Percentiles rank a stretch among this genome's conserved stretches.
phyloP scores from a whole-genome alignment of 768 basidiomycete genomes.

The Pholiota microspora region DNA sequence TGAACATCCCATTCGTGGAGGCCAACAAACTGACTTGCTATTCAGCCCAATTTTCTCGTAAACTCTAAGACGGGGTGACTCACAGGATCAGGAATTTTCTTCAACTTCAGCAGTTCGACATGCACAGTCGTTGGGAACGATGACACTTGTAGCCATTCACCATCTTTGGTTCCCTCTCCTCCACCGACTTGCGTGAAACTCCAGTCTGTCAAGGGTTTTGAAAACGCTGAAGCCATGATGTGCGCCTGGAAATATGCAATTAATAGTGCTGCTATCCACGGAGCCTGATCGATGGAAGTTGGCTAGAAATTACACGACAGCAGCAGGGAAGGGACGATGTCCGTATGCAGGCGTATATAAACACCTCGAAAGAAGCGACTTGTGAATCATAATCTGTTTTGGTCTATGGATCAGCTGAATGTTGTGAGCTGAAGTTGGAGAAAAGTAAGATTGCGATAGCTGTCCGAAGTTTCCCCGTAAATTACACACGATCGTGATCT shows the following conservation, averaged over 20 bases:
- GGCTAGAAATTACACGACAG: background rate
- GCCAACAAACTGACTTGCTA: slow-evolving; percentile 60
- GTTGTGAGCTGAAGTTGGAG: slow-evolving; percentile 2
- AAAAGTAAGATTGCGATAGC: slow-evolving; percentile 4
- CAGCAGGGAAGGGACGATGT: background rate
- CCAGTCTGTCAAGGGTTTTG: slow-evolving; percentile 46
- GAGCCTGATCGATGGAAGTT: background rate
- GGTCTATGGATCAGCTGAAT: background rate
- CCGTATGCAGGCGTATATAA: slow-evolving; percentile 5
- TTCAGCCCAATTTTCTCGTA: too few species aligned
- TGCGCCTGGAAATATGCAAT: background rate
- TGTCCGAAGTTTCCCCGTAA: slow-evolving; percentile 29
- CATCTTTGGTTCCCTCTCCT: slow-evolving; percentile 53
- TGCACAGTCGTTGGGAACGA: slow-evolving; percentile 85
- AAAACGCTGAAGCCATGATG: slow-evolving; percentile 10
- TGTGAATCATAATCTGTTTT: background rate
- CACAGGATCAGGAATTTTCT: slow-evolving; percentile 83
- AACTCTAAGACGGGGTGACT: slow-evolving; percentile 26
- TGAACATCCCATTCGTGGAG: slow-evolving; percentile 90
- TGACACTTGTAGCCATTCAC: slow-evolving; percentile 65
- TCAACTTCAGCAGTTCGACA: slow-evolving; percentile 72
- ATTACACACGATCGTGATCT: slow-evolving; percentile 1
- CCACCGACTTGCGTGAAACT: slow-evolving; percentile 66
- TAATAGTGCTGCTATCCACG: too few species aligned
- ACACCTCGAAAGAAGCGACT: background rate